Evolutionary conservation across 352 stramenopile genomes (phyloP).

Genomic region (Globisporangium polare): DNA sequence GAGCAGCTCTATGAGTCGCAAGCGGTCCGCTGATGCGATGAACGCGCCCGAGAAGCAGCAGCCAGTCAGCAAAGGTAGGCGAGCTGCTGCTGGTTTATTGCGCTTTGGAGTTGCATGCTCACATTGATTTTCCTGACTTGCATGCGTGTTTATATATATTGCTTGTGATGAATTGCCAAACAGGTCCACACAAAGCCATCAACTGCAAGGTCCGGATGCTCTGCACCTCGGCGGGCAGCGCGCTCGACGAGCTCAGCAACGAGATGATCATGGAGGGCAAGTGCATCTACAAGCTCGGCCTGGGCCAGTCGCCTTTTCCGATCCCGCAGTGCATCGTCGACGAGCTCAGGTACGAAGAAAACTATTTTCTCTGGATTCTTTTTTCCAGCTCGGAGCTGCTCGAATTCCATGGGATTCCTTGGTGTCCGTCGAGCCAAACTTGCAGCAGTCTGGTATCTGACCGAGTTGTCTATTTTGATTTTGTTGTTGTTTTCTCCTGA

Average conservation of each 20-base stretch:
- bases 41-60: slow-evolving; percentile 9
- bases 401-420: slow-evolving; percentile 17
- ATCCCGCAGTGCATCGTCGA: slow-evolving; percentile 86
- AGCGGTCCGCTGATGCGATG: slow-evolving; percentile 46
- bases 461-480: slow-evolving; percentile 3
- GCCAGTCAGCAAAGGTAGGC: slow-evolving; percentile 24
- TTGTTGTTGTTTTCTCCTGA: too few species aligned
- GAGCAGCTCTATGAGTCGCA: slow-evolving; percentile 19
- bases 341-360: slow-evolving; percentile 56
- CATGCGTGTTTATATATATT: neutral
- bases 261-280: slow-evolving; percentile 79
- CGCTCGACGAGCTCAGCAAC: slow-evolving; percentile 84
- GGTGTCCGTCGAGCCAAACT: neutral
- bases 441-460: neutral
- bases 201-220: slow-evolving; percentile 88
- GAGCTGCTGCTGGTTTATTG: too few species aligned
- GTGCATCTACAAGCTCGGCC: slow-evolving; percentile 79
- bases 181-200: slow-evolving; percentile 75
- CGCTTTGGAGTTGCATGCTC: too few species aligned
- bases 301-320: slow-evolving; percentile 85
- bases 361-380: neutral
- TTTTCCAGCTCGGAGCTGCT: neutral
- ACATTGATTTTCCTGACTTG: neutral
- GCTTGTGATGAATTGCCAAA: neutral
- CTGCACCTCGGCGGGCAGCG: slow-evolving; percentile 70